Percentiles rank a stretch among this genome's conserved stretches.
Conservation (phyloP, 1,139 yeast genomes). For the Hyphopichia pseudoburtonii region DNA sequence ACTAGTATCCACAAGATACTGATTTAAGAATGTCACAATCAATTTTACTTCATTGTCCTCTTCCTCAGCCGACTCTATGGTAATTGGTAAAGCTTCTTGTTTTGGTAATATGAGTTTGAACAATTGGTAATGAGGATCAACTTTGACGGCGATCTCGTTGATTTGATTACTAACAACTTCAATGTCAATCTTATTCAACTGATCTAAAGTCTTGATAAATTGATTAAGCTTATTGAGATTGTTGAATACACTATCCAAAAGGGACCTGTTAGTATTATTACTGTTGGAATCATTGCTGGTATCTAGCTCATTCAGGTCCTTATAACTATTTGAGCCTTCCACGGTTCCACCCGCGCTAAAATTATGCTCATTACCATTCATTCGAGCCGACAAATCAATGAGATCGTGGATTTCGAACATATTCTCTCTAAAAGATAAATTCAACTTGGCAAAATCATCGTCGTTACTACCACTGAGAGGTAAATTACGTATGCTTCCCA, state of each 20-base stretch:
- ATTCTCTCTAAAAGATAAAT: constrained; percentile 20
- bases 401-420: constrained; percentile 31
- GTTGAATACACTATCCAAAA: constrained; percentile 28
- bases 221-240: constrained; percentile 32
- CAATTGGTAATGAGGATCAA: constrained; percentile 15
- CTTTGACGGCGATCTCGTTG: constrained; percentile 28
- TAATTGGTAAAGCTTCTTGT: constrained; percentile 3
- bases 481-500: constrained; percentile 33
- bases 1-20: constrained; percentile 16
- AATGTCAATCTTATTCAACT: constrained; percentile 28
- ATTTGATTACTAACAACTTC: constrained; percentile 28
- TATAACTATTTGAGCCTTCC: no score
- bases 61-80: constrained; percentile 2
- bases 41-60: constrained; percentile 18
- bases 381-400: constrained; percentile 24
- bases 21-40: constrained; percentile 27
- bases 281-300: constrained; percentile 4
- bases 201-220: constrained; percentile 35
- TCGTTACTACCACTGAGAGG: constrained; percentile 13
- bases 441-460: constrained; percentile 18
- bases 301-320: no score
- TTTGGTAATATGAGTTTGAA: constrained; percentile 4
- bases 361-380: constrained; percentile 15
- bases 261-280: background rate
- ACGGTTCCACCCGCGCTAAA: no score